phyloP scores from a whole-genome alignment of 139 green algal species.

The Picochlorum sp. region DNA sequence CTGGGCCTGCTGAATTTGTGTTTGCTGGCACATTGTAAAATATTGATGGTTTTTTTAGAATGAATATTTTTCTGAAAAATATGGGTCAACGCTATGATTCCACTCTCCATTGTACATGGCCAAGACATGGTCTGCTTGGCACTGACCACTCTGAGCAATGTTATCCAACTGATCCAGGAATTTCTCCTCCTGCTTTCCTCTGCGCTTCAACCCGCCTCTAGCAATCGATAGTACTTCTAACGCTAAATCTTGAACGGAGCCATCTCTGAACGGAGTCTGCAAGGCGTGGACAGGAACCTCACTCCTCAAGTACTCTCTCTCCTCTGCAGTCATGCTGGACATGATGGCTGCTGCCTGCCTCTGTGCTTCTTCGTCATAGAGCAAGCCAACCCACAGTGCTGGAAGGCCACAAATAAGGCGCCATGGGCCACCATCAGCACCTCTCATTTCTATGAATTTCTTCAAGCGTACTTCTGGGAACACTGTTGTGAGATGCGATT shows the following conservation, averaged over 20 bases:
- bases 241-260: conserved; percentile 74
- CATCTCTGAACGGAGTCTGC: conserved; percentile 81
- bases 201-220: conserved; percentile 63
- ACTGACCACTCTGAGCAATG: conserved; percentile 50
- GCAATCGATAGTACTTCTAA: conserved; percentile 67
- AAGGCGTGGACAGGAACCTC: conserved; percentile 55
- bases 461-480: conserved; percentile 97
- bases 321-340: conserved; percentile 69
- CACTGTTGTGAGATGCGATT: conserved; percentile 92
- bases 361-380: conserved; percentile 73
- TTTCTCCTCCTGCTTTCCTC: conserved; percentile 67
- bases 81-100: conserved; percentile 50
- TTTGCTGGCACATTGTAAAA: conserved; percentile 54
- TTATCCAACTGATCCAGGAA: conserved; percentile 71
- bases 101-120: conserved; percentile 63
- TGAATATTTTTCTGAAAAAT: conserved; percentile 47
- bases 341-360: conserved; percentile 59
- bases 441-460: conserved; percentile 95
- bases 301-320: conserved; percentile 63
- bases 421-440: conserved; percentile 88
- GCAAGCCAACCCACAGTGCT: conserved; percentile 86
- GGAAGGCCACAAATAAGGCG: conserved; percentile 86
- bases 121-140: conserved; percentile 56
- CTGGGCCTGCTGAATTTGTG: conserved; percentile 81
- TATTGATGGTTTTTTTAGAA: conserved; percentile 14